Percentiles rank a stretch among this genome's conserved stretches.
Evolutionary conservation across 345 rosid species (phyloP).

Genomic region (Capsella bursapastoris): DNA sequence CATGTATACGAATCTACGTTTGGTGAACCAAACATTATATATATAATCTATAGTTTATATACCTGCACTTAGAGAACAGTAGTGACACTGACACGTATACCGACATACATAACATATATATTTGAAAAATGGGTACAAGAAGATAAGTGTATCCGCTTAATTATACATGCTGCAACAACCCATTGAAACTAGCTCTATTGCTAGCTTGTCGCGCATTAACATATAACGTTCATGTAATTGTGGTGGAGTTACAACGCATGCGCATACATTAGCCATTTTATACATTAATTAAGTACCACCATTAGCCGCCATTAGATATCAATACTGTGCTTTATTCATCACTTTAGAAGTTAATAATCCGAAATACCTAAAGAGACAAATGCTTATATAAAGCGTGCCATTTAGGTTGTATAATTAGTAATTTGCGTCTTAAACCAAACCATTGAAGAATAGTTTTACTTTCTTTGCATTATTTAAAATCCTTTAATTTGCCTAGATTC

Average conservation of each 20-base stretch:
- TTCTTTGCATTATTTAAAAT: not conserved
- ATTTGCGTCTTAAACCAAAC: not conserved
- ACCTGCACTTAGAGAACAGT: not conserved
- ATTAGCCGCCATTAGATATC: constrained; percentile 7
- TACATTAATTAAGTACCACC: not conserved
- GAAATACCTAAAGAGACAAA: not conserved
- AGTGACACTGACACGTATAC: constrained; percentile 5
- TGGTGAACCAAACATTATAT: constrained; percentile 42
- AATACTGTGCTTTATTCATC: constrained; percentile 15
- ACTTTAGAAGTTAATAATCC: not conserved
- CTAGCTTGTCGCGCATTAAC: constrained; percentile 38
- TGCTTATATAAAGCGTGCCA: not conserved
- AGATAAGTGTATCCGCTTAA: constrained; percentile 18
- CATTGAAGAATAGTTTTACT: not conserved
- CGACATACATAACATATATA: not conserved
- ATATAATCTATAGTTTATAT: constrained; percentile 5
- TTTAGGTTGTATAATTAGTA: not conserved
- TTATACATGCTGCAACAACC: constrained; percentile 19
- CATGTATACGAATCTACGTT: constrained; percentile 24
- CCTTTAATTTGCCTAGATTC: not conserved
- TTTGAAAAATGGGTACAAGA: constrained; percentile 15
- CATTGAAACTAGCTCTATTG: constrained; percentile 28
- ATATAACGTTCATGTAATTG: constrained; percentile 8
- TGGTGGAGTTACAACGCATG: constrained; percentile 42
- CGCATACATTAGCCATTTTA: constrained; percentile 26